These are phyloP conservation scores for Saccharomycopsis sp. DNA, from an alignment of 805 yeast species.

Conservation along the genomic window DNA sequence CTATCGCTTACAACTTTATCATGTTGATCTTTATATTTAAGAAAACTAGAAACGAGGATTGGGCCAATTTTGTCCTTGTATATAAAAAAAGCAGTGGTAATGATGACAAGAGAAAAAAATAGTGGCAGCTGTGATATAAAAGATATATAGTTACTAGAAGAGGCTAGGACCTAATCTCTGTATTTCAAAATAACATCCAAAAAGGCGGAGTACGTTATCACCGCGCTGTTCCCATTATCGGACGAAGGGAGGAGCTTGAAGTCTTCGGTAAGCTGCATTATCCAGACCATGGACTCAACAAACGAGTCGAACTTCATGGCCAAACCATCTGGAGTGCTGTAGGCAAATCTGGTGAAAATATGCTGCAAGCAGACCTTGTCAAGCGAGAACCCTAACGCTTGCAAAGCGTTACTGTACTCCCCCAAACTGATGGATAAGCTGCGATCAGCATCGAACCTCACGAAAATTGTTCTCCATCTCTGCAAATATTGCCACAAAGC, in stretches of 20 bases:
- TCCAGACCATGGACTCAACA: constrained; percentile 11
- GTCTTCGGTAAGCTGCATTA: constrained; percentile 14
- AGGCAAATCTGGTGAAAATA: constrained; percentile 11
- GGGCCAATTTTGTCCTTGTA: too few relatives aligned
- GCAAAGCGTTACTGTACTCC: constrained; percentile 13
- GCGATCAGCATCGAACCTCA: constrained; percentile 10
- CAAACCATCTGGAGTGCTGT: not conserved
- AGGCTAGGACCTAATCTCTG: constrained; percentile 3
- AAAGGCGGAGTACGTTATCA: constrained; percentile 5
- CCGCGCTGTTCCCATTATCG: constrained; percentile 11
- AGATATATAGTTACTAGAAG: too few relatives aligned
- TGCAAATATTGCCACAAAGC: constrained; percentile 9
- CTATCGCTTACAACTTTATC: too few relatives aligned
- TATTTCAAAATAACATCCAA: constrained; percentile 13
- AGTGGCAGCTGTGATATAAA: too few relatives aligned
- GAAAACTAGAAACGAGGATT: too few relatives aligned
- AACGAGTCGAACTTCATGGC: constrained; percentile 18
- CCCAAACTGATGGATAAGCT: constrained; percentile 7
- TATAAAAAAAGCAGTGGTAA: too few relatives aligned
- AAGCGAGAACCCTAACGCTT: constrained; percentile 8
- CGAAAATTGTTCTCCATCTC: constrained; percentile 16
- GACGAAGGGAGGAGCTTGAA: constrained; percentile 12
- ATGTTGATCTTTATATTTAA: too few relatives aligned
- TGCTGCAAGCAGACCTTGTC: constrained; percentile 4
- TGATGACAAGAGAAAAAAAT: too few relatives aligned